These are phyloP conservation scores for Rheum nobile DNA, from an alignment of 148 eudicot genomes.

Conservation along the genomic window DNA sequence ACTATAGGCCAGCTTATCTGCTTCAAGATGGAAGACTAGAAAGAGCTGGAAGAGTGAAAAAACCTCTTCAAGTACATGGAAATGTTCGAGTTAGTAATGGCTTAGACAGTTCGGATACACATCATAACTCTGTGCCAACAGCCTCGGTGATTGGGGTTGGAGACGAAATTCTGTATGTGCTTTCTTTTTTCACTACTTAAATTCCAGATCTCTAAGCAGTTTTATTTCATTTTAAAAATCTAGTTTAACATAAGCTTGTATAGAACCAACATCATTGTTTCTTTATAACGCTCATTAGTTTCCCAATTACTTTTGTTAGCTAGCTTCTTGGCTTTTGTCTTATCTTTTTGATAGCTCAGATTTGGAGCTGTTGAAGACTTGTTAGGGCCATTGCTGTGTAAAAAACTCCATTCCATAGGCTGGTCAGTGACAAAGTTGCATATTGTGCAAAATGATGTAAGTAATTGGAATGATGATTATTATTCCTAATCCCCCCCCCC, in stretches of 20 bases:
- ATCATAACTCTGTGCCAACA: slow-evolving; percentile 34
- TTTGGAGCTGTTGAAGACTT: slow-evolving; percentile 68
- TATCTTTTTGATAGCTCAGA: slow-evolving; percentile 73
- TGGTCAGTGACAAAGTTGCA: slow-evolving; percentile 62
- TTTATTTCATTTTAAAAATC: not conserved
- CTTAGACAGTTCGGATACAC: slow-evolving; percentile 22
- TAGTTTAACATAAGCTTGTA: no score
- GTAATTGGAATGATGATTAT: slow-evolving; percentile 10
- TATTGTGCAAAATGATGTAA: slow-evolving; percentile 73
- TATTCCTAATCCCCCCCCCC: not conserved
- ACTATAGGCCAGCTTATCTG: slow-evolving; percentile 70
- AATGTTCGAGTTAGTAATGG: slow-evolving; percentile 44
- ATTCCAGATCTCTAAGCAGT: not conserved
- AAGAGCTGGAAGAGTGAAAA: slow-evolving; percentile 87
- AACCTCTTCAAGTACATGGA: slow-evolving; percentile 26
- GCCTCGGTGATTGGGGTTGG: slow-evolving; percentile 88
- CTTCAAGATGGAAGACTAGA: slow-evolving; percentile 94
- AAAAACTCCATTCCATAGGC: slow-evolving; percentile 75
- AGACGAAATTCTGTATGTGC: slow-evolving; percentile 88
- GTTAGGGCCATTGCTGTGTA: slow-evolving; percentile 58
- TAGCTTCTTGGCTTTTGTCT: slow-evolving; percentile 22
- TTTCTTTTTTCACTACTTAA: not conserved
- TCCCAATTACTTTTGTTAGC: not conserved
- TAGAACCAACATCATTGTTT: no score
- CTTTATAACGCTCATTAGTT: not conserved